phyloP scores from a whole-genome alignment of 2,329 filamentous ascomycete species.

The Metarhizium rileyi region DNA sequence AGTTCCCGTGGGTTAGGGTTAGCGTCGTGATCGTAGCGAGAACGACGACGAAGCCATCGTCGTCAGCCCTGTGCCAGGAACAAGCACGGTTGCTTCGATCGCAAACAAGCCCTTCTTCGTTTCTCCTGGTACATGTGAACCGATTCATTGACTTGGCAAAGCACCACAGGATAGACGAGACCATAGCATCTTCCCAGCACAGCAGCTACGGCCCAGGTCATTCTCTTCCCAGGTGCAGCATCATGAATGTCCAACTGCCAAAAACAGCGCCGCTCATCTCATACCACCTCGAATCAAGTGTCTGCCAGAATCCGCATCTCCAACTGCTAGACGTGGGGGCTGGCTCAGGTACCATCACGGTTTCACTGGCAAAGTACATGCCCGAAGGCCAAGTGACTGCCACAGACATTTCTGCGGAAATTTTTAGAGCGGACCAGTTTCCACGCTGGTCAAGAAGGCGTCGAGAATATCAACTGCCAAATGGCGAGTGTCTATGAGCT shows the following conservation, averaged over 20 bases:
- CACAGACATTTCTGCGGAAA: slow-evolving; percentile 21
- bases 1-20: too few relatives aligned
- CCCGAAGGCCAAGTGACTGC: slow-evolving; percentile 26
- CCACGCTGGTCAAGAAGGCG: slow-evolving; percentile 13
- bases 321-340: slow-evolving; percentile 38
- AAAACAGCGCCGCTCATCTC: slow-evolving; percentile 33
- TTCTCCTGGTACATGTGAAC: too few relatives aligned
- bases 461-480: slow-evolving; percentile 19
- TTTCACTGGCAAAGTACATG: slow-evolving; percentile 29
- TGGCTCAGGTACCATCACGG: slow-evolving; percentile 39
- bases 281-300: slow-evolving; percentile 24
- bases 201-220: slow-evolving; percentile 18
- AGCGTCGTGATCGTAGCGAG: too few relatives aligned
- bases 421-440: slow-evolving; percentile 17
- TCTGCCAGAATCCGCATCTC: slow-evolving; percentile 19
- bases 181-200: slow-evolving; percentile 14
- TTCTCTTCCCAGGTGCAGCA: slow-evolving; percentile 17
- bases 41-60: too few relatives aligned
- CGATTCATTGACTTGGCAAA: too few relatives aligned
- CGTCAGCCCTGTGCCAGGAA: too few relatives aligned
- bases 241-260: slow-evolving; percentile 30
- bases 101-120: too few relatives aligned
- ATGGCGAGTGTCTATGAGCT: slow-evolving; percentile 22
- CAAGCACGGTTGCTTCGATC: too few relatives aligned
- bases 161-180: too few relatives aligned